Base-by-base conservation (phyloP, 208 protist species). In the Leishmania guyanensis region DNA sequence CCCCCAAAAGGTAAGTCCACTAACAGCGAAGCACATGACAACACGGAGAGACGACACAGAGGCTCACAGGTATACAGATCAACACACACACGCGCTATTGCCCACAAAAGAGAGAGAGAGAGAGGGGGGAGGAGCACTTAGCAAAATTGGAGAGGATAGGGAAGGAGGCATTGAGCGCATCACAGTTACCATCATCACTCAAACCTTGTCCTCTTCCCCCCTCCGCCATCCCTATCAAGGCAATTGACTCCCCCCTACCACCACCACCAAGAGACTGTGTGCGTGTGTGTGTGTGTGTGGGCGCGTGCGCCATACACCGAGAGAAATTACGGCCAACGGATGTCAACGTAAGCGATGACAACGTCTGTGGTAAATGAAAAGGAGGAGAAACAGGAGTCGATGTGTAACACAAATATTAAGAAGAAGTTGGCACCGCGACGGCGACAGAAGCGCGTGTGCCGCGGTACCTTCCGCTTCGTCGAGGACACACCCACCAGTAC, bases 21-120 rank as follows among this genome's bases (percentile, higher is more conserved):
- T 43, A 71, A 48, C 36, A 22, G 73, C 22, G 46, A 83, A 79
- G 12, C 26, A 76, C 60, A 48, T 82, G 48, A 39, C 12, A 5
- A n/a, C 46, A 29, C 48, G 17, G 8, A 56, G 39, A 33, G 53
- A 20, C 17, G 0, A 72, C 5, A 50, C 39, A n/a, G 36, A 72
- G 17, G n/a, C 66, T 29, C 56, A n/a, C 5, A 62, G 6, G 0
- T 22, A 12, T 9, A 62, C 56, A 9, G 6, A 62, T 9, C 10
- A 12, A 20, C 53, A 56, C 53, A 56, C 53, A 20, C 17, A 56
- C 53, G 17, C 53, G 17, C 53, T 29, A 62, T 62, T 2, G 20
- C 26, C 58, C 8, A 64, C 33, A 26, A 29, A 16, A 26, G n/a
- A 22, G 29, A 68, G 62, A 36, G n/a, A 71, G 39, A 39, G 17